Evolutionary conservation across 805 yeast genomes (phyloP).

Genomic region (Brettanomyces bruxellensis): DNA sequence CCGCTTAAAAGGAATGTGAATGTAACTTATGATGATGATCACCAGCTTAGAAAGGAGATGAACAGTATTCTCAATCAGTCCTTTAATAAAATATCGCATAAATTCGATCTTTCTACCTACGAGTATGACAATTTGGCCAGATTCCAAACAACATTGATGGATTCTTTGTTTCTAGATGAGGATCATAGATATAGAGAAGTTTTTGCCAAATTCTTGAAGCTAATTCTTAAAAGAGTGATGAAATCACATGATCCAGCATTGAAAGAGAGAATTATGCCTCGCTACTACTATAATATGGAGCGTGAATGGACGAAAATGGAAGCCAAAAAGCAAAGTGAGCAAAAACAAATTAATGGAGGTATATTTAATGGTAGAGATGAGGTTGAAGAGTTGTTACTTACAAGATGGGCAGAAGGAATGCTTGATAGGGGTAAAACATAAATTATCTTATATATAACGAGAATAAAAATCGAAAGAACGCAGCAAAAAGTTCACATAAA

Average conservation of each 20-base stretch:
- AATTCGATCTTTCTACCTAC: constrained; percentile 43
- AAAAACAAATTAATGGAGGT: constrained; percentile 1
- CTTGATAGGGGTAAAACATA: constrained; percentile 4
- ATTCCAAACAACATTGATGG: constrained; percentile 28
- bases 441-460: too few species aligned
- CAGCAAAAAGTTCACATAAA: too few species aligned
- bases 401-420: constrained; percentile 40
- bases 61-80: constrained; percentile 32
- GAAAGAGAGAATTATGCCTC: constrained; percentile 21
- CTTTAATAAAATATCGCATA: constrained; percentile 34
- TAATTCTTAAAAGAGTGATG: constrained; percentile 23
- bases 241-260: constrained; percentile 18
- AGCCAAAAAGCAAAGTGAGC: constrained; percentile 2
- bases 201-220: constrained; percentile 22
- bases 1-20: background rate
- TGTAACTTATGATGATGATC: constrained; percentile 3
- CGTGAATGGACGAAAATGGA: constrained; percentile 7
- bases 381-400: constrained; percentile 35
- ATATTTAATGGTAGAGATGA: constrained; percentile 17
- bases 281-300: constrained; percentile 15
- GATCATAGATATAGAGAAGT: constrained; percentile 22
- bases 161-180: constrained; percentile 16
- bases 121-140: constrained; percentile 38
- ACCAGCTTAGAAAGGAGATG: constrained; percentile 19
- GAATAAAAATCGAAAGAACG: too few species aligned